phyloP scores from a whole-genome alignment of 768 basidiomycete species.

The Agrocybe pediades region DNA sequence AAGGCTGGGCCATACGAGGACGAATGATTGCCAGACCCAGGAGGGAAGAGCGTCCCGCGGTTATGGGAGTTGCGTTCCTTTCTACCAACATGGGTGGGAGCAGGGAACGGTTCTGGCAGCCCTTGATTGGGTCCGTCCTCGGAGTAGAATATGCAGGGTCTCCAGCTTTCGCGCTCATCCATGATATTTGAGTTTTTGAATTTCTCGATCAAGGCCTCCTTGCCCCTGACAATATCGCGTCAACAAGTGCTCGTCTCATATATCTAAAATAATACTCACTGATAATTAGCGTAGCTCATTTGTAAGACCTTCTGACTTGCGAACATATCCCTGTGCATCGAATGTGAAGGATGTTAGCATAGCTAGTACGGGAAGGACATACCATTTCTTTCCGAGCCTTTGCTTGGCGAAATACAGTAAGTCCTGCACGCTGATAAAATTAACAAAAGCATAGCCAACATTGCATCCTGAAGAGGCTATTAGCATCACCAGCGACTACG shows the following conservation, averaged over 20 bases:
- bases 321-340: conserved; percentile 76
- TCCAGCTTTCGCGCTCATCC: conserved; percentile 83
- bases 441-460: conserved; percentile 87
- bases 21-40: conserved; percentile 30
- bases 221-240: conserved; percentile 61
- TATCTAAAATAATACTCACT: conserved; percentile 49
- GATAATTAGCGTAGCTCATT: conserved; percentile 92
- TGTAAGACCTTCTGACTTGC: conserved; percentile 89
- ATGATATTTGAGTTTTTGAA: conserved; percentile 91
- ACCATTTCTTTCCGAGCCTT: conserved; percentile 84
- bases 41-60: conserved; percentile 70
- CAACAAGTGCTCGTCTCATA: conserved; percentile 7
- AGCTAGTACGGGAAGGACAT: conserved; percentile 16
- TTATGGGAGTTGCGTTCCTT: conserved; percentile 85
- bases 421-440: conserved; percentile 81
- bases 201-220: conserved; percentile 88
- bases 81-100: conserved; percentile 77
- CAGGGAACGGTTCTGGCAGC: conserved; percentile 77
- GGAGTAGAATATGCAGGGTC: conserved; percentile 84
- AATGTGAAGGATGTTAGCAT: not conserved
- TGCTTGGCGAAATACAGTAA: conserved; percentile 74
- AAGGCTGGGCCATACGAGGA: conserved; percentile 8
- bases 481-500: not conserved
- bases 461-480: conserved; percentile 57
- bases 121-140: conserved; percentile 75